Percentiles rank a stretch among this genome's conserved stretches.
These are phyloP conservation scores for Pilobolus umbonatus DNA, from an alignment of 192 early-diverging fungal species.

Conservation along the genomic window DNA sequence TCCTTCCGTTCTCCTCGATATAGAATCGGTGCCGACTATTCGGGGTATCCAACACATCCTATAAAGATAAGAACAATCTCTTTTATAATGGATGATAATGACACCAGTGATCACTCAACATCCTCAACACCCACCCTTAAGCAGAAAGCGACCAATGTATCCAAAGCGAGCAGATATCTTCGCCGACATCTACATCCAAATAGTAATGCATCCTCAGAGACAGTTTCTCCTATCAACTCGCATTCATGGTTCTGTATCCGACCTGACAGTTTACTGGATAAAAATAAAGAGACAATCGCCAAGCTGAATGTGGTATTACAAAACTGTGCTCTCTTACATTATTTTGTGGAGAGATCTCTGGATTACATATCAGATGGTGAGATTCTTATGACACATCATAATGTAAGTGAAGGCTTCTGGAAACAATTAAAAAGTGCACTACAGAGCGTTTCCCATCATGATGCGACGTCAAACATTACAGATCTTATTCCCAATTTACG, in stretches of 20 bases:
- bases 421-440: slow-evolving; percentile 36
- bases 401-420: slow-evolving; percentile 33
- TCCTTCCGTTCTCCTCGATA: slow-evolving; percentile 15
- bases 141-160: background rate
- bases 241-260: background rate
- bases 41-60: too few relatives aligned
- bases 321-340: slow-evolving; percentile 20
- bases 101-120: background rate
- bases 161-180: slow-evolving; percentile 1
- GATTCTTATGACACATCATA: slow-evolving; percentile 37
- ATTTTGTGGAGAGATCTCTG: slow-evolving; percentile 40
- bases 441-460: slow-evolving; percentile 17
- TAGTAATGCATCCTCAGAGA: background rate
- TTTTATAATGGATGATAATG: background rate
- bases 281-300: slow-evolving; percentile 14
- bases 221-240: background rate
- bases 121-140: background rate
- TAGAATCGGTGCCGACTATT: background rate
- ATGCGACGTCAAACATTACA: slow-evolving; percentile 20
- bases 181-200: background rate
- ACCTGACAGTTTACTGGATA: slow-evolving; percentile 7
- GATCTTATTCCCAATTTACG: slow-evolving; percentile 29
- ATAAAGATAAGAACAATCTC: background rate
- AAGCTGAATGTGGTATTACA: slow-evolving; percentile 13
- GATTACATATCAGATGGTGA: slow-evolving; percentile 44